Evolutionary conservation across 1,284 basidiomycete species (phyloP), one percentile per base, ranked within the genome.

Genomic region (Ustilago hordei): DNA sequence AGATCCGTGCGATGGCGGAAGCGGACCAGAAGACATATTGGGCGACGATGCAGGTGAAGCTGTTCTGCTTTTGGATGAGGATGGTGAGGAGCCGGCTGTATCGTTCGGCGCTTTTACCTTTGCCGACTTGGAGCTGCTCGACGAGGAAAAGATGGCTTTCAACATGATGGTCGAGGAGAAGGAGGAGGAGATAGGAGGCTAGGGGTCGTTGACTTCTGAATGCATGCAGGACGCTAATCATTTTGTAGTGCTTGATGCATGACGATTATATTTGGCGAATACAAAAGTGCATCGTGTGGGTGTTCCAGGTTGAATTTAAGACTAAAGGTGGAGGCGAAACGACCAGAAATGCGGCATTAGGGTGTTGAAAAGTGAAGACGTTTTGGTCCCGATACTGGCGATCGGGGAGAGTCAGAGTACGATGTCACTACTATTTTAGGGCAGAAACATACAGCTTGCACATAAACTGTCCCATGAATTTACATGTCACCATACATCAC

Each of bases 101-200:
- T 47, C 41, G 12, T 12, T 56, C 11, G n/a, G 47, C 4, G 47
- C 2, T 38, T 58, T 58, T 31, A 36, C 5, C 13, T 64, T 55
- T 38, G 48, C 38, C 61, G 63, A 47, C 50, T 74, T 64, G 23
- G 62, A 58, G 45, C 55, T 54, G 52, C 48, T 69, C 5, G 65
- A 61, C 17, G 66, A 65, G 2, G 70, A 60, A 39, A 74, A 74
- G 59, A 74, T 69, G 50, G 65, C 71, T 50, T 62, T 74, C 59
- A 74, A 65, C 71, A 74, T 69, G 61, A 19, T 54, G 54, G 4
- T 36, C 15, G 12, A 41, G 54, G 11, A 55, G 3, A 11, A 15
- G 5, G 36, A 23, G 34, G 17, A 31, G 41, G n/a, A 41, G 19
- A 39, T 35, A 28, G 6, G 9, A 48, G 31, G 48, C 59, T 54